Evolutionary conservation across 2,329 filamentous ascomycete genomes (phyloP), one percentile per base, ranked within the genome.

Genomic region (Paecilomyces fulvus): DNA sequence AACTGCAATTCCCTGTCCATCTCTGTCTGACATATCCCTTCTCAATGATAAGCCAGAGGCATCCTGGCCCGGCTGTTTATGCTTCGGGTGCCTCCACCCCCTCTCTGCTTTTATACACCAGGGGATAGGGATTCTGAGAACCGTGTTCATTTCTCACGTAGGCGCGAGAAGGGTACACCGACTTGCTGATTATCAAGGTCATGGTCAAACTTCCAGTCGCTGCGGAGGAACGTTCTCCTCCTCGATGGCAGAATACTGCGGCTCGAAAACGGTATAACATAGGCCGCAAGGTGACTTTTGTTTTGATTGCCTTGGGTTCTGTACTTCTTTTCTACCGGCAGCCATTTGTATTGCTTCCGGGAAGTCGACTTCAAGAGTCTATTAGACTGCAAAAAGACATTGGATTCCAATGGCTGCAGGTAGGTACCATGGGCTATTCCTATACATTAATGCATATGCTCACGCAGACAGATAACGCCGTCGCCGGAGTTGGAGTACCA

Each of bases 401-500:
- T 14, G 21, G 21, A 12, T 49, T 49, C 25, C 20, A 23, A 49
- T 49, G 48, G 48, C 21, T 1, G 20, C 48, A 49, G 48, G 46
- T 52, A 43, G 14, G 51, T 10, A 11, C 43, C 31, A 33, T 54
- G n/a, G 10, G 49, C 37, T 20, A 23, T 25, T 10, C 46, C 33
- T 1, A 14, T 4, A 37, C 12, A 25, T 12, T 7, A 17, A n/a
- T n/a, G n/a, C n/a, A n/a, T 49, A 1, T n/a, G 49, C 33, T 43
- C 12, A 53, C 11, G 25, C 20, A 1, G 28, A 56, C 56, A 70
- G 57, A 64, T 70, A 17, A 56, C 52, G 2, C 64, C 72, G 1
- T 72, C 70, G 0, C 33, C 58, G 5, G 59, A 60, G 4, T 62
- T 75, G 7, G 55, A 68, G n/a, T 75, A 74, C 52, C 62, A 67